Evolutionary conservation across 106 monocot species (phyloP).

Genomic region (Cymbidium sinense): DNA sequence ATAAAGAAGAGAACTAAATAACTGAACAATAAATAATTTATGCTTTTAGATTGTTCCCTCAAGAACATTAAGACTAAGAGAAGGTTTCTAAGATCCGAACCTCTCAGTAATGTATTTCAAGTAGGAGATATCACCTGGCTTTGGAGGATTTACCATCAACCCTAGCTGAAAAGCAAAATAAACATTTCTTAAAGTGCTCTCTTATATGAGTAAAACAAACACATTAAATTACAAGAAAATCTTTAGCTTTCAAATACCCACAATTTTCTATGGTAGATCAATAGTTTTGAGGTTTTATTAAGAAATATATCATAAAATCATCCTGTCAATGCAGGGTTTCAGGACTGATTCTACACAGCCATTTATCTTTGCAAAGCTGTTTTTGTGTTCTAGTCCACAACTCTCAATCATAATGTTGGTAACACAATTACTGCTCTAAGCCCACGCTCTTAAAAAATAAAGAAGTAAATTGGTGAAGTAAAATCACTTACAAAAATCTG

Average conservation of each 20-base stretch:
- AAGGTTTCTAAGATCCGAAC: slow-evolving; percentile 23
- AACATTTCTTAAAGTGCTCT: neutral
- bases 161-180: slow-evolving; percentile 62
- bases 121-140: slow-evolving; percentile 97
- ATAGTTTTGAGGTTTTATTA: neutral
- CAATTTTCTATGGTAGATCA: neutral
- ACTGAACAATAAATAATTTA: too few species aligned
- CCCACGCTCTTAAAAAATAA: neutral
- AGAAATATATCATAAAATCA: neutral
- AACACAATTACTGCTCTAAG: neutral
- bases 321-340: neutral
- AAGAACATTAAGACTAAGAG: neutral
- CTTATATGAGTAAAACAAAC: neutral
- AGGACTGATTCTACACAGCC: neutral
- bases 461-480: neutral
- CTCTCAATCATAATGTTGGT: neutral
- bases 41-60: too few species aligned
- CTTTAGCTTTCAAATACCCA: neutral
- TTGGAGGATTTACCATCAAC: slow-evolving; percentile 98
- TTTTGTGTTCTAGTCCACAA: neutral
- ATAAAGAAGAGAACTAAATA: too few species aligned
- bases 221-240: neutral
- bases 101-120: slow-evolving; percentile 74
- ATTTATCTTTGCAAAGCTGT: neutral
- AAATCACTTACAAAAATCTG: slow-evolving; percentile 97